phyloP scores from a whole-genome alignment of 2,329 filamentous ascomycete species.

The Monosporascus sp. region DNA sequence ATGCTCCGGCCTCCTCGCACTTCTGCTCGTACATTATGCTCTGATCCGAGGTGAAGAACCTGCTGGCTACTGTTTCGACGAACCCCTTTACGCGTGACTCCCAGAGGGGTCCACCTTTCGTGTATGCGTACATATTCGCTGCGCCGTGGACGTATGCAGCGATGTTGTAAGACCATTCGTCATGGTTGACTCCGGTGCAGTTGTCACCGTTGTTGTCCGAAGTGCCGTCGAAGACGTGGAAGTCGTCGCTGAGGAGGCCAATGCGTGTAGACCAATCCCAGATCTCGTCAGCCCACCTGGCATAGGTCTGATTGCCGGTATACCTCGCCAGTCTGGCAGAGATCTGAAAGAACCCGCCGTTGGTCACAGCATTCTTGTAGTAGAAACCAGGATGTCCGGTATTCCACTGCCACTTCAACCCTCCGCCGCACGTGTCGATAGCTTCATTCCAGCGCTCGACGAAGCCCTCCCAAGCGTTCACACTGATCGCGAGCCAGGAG shows the following conservation, averaged over 20 bases:
- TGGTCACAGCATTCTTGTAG: conserved; percentile 44
- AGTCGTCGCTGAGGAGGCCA: conserved; percentile 33
- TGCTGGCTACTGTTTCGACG: conserved; percentile 24
- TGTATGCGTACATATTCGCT: conserved; percentile 39
- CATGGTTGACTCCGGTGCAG: conserved; percentile 19
- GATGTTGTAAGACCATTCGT: conserved; percentile 40
- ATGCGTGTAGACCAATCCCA: conserved; percentile 42
- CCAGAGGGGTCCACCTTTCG: conserved; percentile 26
- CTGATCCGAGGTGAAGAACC: conserved; percentile 21
- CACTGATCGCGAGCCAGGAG: conserved; percentile 44
- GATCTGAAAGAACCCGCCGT: conserved; percentile 32
- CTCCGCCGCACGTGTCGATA: conserved; percentile 44
- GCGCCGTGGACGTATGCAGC: conserved; percentile 36
- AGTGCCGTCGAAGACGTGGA: conserved; percentile 33
- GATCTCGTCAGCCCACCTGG: conserved; percentile 49
- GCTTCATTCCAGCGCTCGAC: conserved; percentile 49
- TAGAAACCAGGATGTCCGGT: conserved; percentile 52
- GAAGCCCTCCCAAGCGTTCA: conserved; percentile 48
- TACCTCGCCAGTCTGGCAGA: conserved; percentile 50
- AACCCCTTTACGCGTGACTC: conserved; percentile 25
- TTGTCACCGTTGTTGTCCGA: conserved; percentile 28
- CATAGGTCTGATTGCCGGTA: conserved; percentile 53
- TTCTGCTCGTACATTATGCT: conserved; percentile 32
- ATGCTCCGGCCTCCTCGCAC: conserved; percentile 35
- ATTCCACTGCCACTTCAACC: conserved; percentile 57